Percentiles rank a stretch among this genome's conserved stretches.
These are phyloP conservation scores for Echinochloa phyllopogon DNA, from an alignment of 176 grass and related monocot genomes.

Conservation along the genomic window DNA sequence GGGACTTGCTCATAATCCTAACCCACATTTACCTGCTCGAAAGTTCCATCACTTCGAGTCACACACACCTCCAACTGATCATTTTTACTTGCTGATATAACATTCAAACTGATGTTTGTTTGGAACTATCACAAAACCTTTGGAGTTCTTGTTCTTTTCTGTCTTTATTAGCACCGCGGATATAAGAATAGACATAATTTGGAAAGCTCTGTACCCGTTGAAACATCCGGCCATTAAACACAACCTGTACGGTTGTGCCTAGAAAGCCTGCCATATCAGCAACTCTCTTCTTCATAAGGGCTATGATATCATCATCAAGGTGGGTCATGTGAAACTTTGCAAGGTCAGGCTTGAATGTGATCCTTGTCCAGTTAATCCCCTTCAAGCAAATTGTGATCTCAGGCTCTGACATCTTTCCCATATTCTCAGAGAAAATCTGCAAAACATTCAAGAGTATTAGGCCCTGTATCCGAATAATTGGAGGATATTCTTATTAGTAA, in stretches of 20 bases:
- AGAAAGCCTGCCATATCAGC: conserved; percentile 74
- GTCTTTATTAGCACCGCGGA: conserved; percentile 43
- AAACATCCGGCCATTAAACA: conserved; percentile 58
- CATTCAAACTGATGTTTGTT: not conserved
- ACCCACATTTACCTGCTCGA: conserved; percentile 64
- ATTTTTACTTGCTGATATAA: conserved; percentile 8
- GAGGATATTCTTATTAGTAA: too few relatives aligned
- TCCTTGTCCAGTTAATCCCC: conserved; percentile 67
- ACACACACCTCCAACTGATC: conserved; percentile 85
- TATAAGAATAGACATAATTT: conserved; percentile 62
- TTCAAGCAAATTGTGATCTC: conserved; percentile 60
- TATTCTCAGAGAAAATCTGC: conserved; percentile 78
- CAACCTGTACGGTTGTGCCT: conserved; percentile 69
- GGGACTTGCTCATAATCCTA: not conserved
- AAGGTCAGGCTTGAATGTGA: conserved; percentile 84
- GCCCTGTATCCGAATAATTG: too few relatives aligned
- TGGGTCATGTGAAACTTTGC: conserved; percentile 78
- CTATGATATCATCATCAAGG: conserved; percentile 75
- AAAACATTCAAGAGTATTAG: not conserved
- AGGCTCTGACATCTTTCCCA: conserved; percentile 72
- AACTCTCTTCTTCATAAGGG: conserved; percentile 81
- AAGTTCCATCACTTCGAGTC: conserved; percentile 79
- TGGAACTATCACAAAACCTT: conserved; percentile 49
- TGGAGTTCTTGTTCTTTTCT: conserved; percentile 35
- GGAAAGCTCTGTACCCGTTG: conserved; percentile 36